Evolutionary conservation across 495 filamentous ascomycete species (phyloP), one percentile per base, ranked within the genome.

Genomic region (Aspergillus indologenus): DNA sequence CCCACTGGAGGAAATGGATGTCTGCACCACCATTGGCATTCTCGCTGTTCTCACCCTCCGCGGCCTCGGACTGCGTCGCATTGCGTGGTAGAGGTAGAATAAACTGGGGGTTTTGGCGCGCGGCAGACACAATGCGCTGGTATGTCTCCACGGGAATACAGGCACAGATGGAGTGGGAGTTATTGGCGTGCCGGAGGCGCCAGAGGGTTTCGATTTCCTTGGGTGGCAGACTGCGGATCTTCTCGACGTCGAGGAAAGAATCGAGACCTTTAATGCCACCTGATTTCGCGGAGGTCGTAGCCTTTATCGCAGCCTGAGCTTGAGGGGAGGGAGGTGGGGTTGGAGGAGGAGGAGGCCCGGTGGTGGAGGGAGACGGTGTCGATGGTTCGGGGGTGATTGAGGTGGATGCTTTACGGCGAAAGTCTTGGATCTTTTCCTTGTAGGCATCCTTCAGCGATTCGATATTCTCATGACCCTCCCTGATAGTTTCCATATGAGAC

Each of bases 141-240:
- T 90, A 98, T 9, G 87, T 91, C 2, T 80, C 70, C 0, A 85
- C 63, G 0, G 91, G 90, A 59, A 98, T 86, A 20, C 83, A 81
- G 21, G 92, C 94, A 76, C 88, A 92, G 5, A 98, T 85, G 24
- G 90, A 89, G 61, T 81, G 73, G 0, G 85, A 69, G 57, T 85
- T 82, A 2, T 77, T 68, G 31, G 90, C 85, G 75, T 96, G 91
- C 19, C 89, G 89, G n/a, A 94, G 83, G 1, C 92, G 89, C 94
- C 94, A 98, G 65, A 97, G 82, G 23, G 86, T 82, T 66, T 91
- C 85, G 56, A 98, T 88, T 67, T 98, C 91, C 64, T 87, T 85
- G n/a, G 79, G 63, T 0, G 93, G 90, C 18, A 97, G 87, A 26
- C 71, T 63, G 49, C 76, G 75, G 45, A 87, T 85, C 68, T 96